Percentiles rank a stretch among this genome's conserved stretches.
Evolutionary conservation across 2,329 filamentous ascomycete genomes (phyloP).

Genomic region (Sarocladiaceae sp.): DNA sequence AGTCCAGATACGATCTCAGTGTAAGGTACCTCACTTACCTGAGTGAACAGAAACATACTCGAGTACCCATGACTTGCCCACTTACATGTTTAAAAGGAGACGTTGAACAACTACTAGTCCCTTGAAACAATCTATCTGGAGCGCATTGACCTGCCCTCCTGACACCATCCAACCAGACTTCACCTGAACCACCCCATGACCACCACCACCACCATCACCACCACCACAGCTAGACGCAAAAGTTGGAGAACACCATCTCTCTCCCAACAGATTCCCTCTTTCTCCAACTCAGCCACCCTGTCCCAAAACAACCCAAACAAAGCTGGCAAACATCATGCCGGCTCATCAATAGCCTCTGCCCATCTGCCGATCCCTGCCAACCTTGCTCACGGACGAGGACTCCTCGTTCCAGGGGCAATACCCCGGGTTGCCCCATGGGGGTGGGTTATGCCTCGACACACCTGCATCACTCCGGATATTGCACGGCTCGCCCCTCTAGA

Average conservation of each 20-base stretch:
- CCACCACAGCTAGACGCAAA: background rate
- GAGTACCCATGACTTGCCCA: no score
- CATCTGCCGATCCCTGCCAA: constrained; percentile 8
- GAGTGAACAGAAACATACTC: no score
- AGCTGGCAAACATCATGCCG: background rate
- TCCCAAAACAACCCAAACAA: background rate
- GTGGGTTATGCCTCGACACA: background rate
- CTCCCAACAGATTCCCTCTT: background rate
- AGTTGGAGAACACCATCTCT: constrained; percentile 4
- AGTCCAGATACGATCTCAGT: no score
- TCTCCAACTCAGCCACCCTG: background rate
- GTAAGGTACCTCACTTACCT: no score
- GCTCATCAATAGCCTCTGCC: background rate
- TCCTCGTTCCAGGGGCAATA: no score
- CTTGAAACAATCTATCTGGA: constrained; percentile 5
- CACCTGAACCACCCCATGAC: background rate
- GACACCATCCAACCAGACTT: background rate
- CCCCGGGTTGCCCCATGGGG: background rate
- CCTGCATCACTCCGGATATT: background rate
- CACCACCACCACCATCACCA: background rate
- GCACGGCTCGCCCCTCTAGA: background rate
- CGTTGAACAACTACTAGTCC: background rate
- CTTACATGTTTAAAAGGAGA: background rate
- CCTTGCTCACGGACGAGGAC: constrained; percentile 6
- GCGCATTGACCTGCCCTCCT: constrained; percentile 4